Conservation (phyloP, 805 yeast genomes). For the Ogataea haglerorum region DNA sequence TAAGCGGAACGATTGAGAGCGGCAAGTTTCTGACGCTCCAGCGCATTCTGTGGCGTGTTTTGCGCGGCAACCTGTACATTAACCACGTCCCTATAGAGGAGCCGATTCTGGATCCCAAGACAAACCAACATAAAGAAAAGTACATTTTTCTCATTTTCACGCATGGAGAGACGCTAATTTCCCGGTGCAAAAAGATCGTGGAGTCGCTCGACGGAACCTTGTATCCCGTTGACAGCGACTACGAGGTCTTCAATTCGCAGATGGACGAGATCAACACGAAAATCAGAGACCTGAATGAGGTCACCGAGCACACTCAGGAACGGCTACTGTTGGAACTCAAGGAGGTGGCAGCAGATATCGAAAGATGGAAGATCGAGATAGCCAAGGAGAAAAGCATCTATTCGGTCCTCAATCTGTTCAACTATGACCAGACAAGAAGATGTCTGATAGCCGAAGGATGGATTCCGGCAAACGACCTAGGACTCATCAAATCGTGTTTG, state of each 20-base stretch:
- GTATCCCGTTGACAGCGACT: conserved; percentile 51
- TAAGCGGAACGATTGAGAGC: conserved; percentile 79
- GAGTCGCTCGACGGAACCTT: conserved; percentile 86
- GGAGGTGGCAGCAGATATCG: conserved; percentile 70
- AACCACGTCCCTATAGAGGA: conserved; percentile 72
- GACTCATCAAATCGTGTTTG: conserved; percentile 60
- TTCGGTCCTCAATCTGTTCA: conserved; percentile 71
- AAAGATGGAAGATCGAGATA: conserved; percentile 65
- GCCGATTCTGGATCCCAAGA: conserved; percentile 56
- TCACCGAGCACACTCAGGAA: conserved; percentile 59
- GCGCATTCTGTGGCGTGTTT: conserved; percentile 84
- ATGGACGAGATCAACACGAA: conserved; percentile 47
- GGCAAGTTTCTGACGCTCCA: conserved; percentile 68
- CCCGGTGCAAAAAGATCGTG: conserved; percentile 71
- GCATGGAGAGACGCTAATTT: conserved; percentile 74
- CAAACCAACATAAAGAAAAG: conserved; percentile 56
- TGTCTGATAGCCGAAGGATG: conserved; percentile 95
- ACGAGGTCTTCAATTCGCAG: conserved; percentile 41
- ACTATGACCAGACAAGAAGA: conserved; percentile 78
- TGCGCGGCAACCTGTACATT: conserved; percentile 87
- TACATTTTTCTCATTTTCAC: conserved; percentile 86
- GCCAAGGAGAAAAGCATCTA: conserved; percentile 83
- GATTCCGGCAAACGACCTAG: conserved; percentile 81
- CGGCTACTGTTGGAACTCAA: conserved; percentile 75
- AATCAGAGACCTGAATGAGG: conserved; percentile 43